These are phyloP conservation scores for Heliocybe sulcata DNA, from an alignment of 1,284 basidiomycete species.

Conservation along the genomic window DNA sequence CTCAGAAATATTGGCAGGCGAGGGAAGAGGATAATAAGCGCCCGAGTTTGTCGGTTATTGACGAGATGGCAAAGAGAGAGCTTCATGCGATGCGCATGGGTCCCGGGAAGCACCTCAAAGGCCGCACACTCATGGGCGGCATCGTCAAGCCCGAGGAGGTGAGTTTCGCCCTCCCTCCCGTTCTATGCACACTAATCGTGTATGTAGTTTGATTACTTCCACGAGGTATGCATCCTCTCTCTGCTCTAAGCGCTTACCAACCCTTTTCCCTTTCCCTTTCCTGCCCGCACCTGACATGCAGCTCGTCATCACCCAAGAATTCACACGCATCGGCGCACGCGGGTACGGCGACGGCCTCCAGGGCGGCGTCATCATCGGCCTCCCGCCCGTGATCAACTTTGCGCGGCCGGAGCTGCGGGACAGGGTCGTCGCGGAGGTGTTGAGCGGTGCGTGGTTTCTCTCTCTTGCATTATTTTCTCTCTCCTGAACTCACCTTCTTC, in stretches of 20 bases:
- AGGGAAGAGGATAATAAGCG: conserved; percentile 76
- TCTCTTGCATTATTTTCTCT: too few relatives aligned
- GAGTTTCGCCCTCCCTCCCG: too few relatives aligned
- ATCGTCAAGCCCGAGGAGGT: conserved; percentile 80
- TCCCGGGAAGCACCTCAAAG: conserved; percentile 79
- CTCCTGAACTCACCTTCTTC: too few relatives aligned
- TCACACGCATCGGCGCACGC: conserved; percentile 57
- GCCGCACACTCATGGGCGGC: conserved; percentile 75
- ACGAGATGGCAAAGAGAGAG: conserved; percentile 67
- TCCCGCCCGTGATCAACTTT: conserved; percentile 83
- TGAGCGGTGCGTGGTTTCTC: conserved; percentile 21
- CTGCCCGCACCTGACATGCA: conserved; percentile 16
- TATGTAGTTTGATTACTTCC: conserved; percentile 69
- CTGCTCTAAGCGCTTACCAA: not conserved
- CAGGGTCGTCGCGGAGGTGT: conserved; percentile 74
- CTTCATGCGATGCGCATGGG: conserved; percentile 90
- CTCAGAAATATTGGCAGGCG: conserved; percentile 15
- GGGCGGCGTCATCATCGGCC: conserved; percentile 71
- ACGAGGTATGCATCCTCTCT: conserved; percentile 50
- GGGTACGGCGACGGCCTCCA: conserved; percentile 61
- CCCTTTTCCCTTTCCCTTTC: not conserved
- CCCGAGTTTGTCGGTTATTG: conserved; percentile 55
- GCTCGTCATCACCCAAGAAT: conserved; percentile 86
- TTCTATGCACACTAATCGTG: conserved; percentile 11
- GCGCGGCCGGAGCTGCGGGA: conserved; percentile 73